Conservation (phyloP, 768 basidiomycete genomes). For the Podaxis rugospora region DNA sequence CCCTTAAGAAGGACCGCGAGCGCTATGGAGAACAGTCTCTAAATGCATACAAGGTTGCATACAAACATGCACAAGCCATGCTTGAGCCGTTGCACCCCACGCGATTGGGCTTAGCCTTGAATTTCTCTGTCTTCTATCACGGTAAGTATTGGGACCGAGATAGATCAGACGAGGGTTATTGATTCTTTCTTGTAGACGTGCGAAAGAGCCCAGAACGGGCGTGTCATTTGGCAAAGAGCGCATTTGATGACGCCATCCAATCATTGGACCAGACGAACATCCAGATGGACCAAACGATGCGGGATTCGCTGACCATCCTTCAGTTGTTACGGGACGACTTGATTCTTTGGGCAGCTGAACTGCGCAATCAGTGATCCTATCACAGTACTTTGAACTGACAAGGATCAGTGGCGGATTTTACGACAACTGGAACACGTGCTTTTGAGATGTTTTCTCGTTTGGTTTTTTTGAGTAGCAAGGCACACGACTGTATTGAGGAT, state of each 20-base stretch:
- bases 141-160: conserved; percentile 20
- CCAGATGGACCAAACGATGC: conserved; percentile 34
- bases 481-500: neutral
- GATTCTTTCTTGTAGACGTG: conserved; percentile 45
- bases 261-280: conserved; percentile 46
- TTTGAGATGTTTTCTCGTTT: neutral
- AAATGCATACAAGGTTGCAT: conserved; percentile 81
- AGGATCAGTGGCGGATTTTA: neutral
- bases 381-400: too few species aligned
- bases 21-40: conserved; percentile 71
- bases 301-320: conserved; percentile 79
- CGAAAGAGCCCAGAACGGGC: conserved; percentile 81
- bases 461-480: neutral
- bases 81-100: conserved; percentile 82
- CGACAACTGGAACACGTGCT: neutral
- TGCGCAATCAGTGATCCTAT: conserved; percentile 22
- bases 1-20: conserved; percentile 64
- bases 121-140: conserved; percentile 94
- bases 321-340: conserved; percentile 84
- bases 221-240: conserved; percentile 86
- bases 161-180: neutral
- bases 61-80: conserved; percentile 73
- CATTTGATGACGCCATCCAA: conserved; percentile 85
- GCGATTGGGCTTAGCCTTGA: conserved; percentile 81
- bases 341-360: conserved; percentile 80